Percentiles rank a stretch among this genome's conserved stretches.
These are phyloP conservation scores for Pestalotiopsis sp. DNA, from an alignment of 2,329 filamentous ascomycete genomes.

Conservation along the genomic window DNA sequence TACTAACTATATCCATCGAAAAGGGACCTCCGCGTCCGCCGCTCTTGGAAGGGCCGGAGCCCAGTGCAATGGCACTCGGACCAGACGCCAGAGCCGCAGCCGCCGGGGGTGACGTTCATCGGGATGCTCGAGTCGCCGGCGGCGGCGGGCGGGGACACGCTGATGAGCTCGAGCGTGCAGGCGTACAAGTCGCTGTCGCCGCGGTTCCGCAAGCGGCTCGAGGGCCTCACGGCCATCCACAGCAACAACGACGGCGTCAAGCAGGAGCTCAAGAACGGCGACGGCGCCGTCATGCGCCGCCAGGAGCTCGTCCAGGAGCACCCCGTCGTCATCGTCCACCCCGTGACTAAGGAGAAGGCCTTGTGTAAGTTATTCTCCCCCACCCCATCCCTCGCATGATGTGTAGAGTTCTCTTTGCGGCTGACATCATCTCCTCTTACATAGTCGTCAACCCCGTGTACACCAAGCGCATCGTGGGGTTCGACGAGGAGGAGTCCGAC, in stretches of 20 bases:
- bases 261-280: slow-evolving; percentile 31
- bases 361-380: slow-evolving; percentile 45
- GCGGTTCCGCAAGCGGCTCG: slow-evolving; percentile 64
- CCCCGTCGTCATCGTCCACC: slow-evolving; percentile 67
- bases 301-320: slow-evolving; percentile 63
- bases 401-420: background rate
- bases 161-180: slow-evolving; percentile 21
- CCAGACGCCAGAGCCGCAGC: slow-evolving; percentile 23
- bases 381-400: background rate
- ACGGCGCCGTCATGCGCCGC: slow-evolving; percentile 59
- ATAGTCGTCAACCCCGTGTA: slow-evolving; percentile 56
- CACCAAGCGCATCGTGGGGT: slow-evolving; percentile 64
- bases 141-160: slow-evolving; percentile 24
- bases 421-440: background rate
- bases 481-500: slow-evolving; percentile 70
- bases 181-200: slow-evolving; percentile 57
- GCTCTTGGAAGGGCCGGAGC: slow-evolving; percentile 22
- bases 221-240: slow-evolving; percentile 67
- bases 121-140: slow-evolving; percentile 25
- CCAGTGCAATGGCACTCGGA: slow-evolving; percentile 27
- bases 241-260: slow-evolving; percentile 56
- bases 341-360: slow-evolving; percentile 68
- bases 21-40: slow-evolving; percentile 18
- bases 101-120: slow-evolving; percentile 26
- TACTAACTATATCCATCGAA: background rate